Conservation (phyloP, 805 yeast species). For the Ogataea siamensis region DNA sequence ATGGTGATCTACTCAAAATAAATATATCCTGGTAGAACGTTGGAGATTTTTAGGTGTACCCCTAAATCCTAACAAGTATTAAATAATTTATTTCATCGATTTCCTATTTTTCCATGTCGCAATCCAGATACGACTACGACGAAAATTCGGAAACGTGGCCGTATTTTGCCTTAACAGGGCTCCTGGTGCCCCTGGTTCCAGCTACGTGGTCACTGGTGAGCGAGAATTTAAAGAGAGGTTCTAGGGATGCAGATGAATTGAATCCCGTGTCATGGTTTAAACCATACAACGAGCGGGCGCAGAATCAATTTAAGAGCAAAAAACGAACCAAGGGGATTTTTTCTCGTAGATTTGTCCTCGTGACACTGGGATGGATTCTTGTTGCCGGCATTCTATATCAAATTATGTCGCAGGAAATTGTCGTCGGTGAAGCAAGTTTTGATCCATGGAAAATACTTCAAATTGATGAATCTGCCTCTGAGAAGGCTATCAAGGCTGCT, state of each 20-base stretch:
- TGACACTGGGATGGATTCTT: slow-evolving; percentile 60
- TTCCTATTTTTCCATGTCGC: slow-evolving; percentile 38
- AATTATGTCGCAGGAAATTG: slow-evolving; percentile 45
- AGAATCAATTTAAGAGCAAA: slow-evolving; percentile 31
- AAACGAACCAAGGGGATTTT: slow-evolving; percentile 33
- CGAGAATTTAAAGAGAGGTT: slow-evolving; percentile 2
- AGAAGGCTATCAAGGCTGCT: slow-evolving; percentile 72
- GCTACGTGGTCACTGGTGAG: slow-evolving; percentile 29
- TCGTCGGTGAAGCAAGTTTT: slow-evolving; percentile 49
- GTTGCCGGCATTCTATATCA: slow-evolving; percentile 42
- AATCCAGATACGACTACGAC: slow-evolving; percentile 72
- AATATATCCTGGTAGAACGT: too few relatives aligned
- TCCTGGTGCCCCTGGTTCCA: slow-evolving; percentile 69
- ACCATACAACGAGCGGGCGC: slow-evolving; percentile 34
- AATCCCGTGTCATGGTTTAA: slow-evolving; percentile 31
- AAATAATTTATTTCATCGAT: slow-evolving; percentile 5
- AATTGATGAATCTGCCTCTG: slow-evolving; percentile 62
- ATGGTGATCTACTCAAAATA: too few relatives aligned
- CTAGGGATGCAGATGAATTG: slow-evolving; percentile 14
- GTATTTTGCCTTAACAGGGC: slow-evolving; percentile 72
- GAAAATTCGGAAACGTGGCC: slow-evolving; percentile 94
- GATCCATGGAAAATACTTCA: slow-evolving; percentile 92
- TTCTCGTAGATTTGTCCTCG: slow-evolving; percentile 29
- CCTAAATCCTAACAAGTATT: not conserved
- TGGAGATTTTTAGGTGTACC: too few relatives aligned